A percentile compares a stretch with the other conserved stretches of the same genome.
Evolutionary conservation across 1,284 basidiomycete species (phyloP).

Genomic region (Acaromyces ingoldii): DNA sequence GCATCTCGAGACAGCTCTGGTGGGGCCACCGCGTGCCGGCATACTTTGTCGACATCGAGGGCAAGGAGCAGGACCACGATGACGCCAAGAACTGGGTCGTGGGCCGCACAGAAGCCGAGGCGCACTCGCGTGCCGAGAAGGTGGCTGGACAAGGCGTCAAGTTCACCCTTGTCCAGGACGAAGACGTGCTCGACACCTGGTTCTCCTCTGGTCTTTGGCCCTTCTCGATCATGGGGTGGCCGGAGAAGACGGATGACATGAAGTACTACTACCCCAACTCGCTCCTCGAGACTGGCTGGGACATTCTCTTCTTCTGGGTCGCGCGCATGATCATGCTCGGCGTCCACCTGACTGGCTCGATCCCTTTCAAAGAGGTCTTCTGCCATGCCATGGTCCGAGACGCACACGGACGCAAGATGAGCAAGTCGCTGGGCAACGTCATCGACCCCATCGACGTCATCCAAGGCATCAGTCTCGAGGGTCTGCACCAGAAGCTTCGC

Average conservation of each 20-base stretch:
- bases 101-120: conserved; percentile 74
- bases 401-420: conserved; percentile 98
- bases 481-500: conserved; percentile 78
- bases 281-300: conserved; percentile 95
- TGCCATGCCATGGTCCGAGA: conserved; percentile 99
- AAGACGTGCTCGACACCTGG: conserved; percentile 98
- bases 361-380: conserved; percentile 96
- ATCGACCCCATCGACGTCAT: conserved; percentile 97
- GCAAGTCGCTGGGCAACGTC: conserved; percentile 95
- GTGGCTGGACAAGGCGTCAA: conserved; percentile 64
- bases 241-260: conserved; percentile 56
- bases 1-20: conserved; percentile 97
- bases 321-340: conserved; percentile 97
- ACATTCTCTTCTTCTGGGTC: conserved; percentile 99
- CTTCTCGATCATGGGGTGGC: conserved; percentile 97
- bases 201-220: conserved; percentile 98
- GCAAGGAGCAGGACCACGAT: conserved; percentile 62
- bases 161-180: conserved; percentile 85
- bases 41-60: conserved; percentile 85
- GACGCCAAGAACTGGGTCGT: conserved; percentile 67
- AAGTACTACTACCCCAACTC: conserved; percentile 77
- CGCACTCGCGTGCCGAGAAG: conserved; percentile 68
- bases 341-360: conserved; percentile 75
- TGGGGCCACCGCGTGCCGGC: conserved; percentile 98
- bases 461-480: conserved; percentile 74